A percentile compares a stretch with the other conserved stretches of the same genome.
Conservation (phyloP, 345 rosid species). For the Bruguiera gymnorhiza region DNA sequence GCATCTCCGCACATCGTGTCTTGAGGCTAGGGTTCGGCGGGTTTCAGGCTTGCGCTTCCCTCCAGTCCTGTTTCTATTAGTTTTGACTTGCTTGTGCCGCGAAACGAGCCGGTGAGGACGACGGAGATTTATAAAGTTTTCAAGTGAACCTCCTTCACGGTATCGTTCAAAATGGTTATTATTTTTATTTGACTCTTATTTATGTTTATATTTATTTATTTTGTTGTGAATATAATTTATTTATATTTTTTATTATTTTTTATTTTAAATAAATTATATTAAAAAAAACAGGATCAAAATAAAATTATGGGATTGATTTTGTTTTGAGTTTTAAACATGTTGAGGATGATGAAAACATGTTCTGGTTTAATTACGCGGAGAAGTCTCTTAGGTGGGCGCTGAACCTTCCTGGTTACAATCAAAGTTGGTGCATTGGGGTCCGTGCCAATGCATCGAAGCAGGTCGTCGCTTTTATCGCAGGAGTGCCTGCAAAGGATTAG, state of each 20-base stretch:
- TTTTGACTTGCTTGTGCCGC: not conserved
- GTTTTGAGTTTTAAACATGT: slow-evolving; percentile 26
- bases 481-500: slow-evolving; percentile 81
- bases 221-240: too few relatives aligned
- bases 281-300: too few relatives aligned
- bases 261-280: too few relatives aligned
- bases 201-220: too few relatives aligned
- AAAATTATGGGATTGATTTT: too few relatives aligned
- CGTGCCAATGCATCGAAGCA: slow-evolving; percentile 76
- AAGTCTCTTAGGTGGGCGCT: slow-evolving; percentile 89
- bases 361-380: slow-evolving; percentile 87
- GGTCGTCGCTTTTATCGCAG: slow-evolving; percentile 88
- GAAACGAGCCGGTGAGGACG: too few relatives aligned
- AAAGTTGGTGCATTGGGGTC: slow-evolving; percentile 90
- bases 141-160: too few relatives aligned
- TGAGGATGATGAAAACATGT: slow-evolving; percentile 96
- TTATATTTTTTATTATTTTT: too few relatives aligned
- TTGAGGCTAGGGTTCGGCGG: not conserved
- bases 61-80: not conserved
- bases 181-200: too few relatives aligned
- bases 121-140: too few relatives aligned
- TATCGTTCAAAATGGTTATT: too few relatives aligned
- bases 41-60: not conserved
- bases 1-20: slow-evolving; percentile 40
- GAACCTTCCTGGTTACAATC: slow-evolving; percentile 72